A percentile compares a stretch with the other conserved stretches of the same genome.
These are phyloP conservation scores for Boletus rubescentipes DNA, from an alignment of 768 basidiomycete species.

Conservation along the genomic window DNA sequence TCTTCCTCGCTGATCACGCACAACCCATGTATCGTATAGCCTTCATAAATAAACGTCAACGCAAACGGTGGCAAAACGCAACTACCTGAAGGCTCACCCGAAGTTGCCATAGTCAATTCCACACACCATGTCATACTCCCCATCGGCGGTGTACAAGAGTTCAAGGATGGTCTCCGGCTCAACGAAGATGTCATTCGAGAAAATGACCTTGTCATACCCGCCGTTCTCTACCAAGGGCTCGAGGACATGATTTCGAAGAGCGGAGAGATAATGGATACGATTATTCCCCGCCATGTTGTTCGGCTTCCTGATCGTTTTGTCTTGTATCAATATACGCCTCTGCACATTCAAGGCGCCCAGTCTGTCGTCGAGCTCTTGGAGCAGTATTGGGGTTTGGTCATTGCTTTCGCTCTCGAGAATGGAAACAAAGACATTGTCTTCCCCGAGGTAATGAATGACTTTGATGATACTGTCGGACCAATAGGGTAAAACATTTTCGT, in stretches of 20 bases:
- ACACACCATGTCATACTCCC: slow-evolving; percentile 44
- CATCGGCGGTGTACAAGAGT: slow-evolving; percentile 37
- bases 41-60: slow-evolving; percentile 5
- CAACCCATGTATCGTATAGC: slow-evolving; percentile 24
- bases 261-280: slow-evolving; percentile 12
- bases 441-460: slow-evolving; percentile 39
- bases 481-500: slow-evolving; percentile 37
- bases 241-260: slow-evolving; percentile 41
- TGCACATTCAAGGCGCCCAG: slow-evolving; percentile 12
- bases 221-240: slow-evolving; percentile 39
- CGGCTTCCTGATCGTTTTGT: slow-evolving; percentile 9
- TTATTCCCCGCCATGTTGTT: not conserved
- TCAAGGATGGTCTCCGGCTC: slow-evolving; percentile 41
- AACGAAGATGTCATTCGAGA: slow-evolving; percentile 43
- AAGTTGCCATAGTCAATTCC: slow-evolving; percentile 39
- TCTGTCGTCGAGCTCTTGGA: slow-evolving; percentile 8
- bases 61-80: not conserved
- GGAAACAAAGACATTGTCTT: slow-evolving; percentile 43
- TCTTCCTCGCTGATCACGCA: slow-evolving; percentile 20
- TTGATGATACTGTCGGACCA: slow-evolving; percentile 38
- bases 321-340: slow-evolving; percentile 14
- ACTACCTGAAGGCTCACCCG: slow-evolving; percentile 27
- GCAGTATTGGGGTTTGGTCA: slow-evolving; percentile 12
- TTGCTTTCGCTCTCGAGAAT: slow-evolving; percentile 39
- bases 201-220: slow-evolving; percentile 39